phyloP scores from a whole-genome alignment of 352 stramenopile species.

The Pythium utonaiense region DNA sequence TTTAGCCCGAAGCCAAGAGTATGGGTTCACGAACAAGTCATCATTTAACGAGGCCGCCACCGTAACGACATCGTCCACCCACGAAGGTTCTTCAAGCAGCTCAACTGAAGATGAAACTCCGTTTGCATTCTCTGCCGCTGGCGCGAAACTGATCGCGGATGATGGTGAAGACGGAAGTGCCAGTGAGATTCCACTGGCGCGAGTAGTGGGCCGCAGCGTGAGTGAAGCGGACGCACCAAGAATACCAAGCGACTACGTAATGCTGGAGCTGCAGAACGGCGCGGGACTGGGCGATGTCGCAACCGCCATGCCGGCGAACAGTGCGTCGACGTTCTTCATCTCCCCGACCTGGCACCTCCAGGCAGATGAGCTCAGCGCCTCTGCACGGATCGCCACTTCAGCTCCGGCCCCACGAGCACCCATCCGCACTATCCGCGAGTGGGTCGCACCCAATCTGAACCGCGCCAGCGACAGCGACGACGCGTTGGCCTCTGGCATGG shows the following conservation, averaged over 20 bases:
- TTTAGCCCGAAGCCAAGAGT: conserved; percentile 14
- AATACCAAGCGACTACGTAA: conserved; percentile 76
- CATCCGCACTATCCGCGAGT: conserved; percentile 13
- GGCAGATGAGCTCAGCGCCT: conserved; percentile 73
- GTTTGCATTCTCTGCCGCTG: conserved; percentile 19
- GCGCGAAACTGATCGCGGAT: conserved; percentile 35
- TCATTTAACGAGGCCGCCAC: neutral
- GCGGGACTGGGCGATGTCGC: conserved; percentile 40
- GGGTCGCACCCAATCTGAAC: conserved; percentile 6
- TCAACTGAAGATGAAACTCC: neutral
- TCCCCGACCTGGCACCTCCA: conserved; percentile 77
- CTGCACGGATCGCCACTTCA: conserved; percentile 34
- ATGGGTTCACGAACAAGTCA: conserved; percentile 9
- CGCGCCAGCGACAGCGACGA: conserved; percentile 10
- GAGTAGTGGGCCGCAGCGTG: conserved; percentile 36
- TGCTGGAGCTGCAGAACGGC: conserved; percentile 74
- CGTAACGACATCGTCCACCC: neutral
- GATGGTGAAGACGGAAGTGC: conserved; percentile 9
- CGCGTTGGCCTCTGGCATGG: conserved; percentile 26
- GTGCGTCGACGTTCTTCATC: conserved; percentile 76
- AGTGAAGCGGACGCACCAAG: conserved; percentile 13
- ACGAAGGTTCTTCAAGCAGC: neutral
- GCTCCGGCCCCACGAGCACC: neutral
- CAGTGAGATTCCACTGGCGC: conserved; percentile 50
- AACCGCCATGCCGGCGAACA: conserved; percentile 15